phyloP scores from a whole-genome alignment of 371 early-diverging fungal species.

The Mortierella sp. region DNA sequence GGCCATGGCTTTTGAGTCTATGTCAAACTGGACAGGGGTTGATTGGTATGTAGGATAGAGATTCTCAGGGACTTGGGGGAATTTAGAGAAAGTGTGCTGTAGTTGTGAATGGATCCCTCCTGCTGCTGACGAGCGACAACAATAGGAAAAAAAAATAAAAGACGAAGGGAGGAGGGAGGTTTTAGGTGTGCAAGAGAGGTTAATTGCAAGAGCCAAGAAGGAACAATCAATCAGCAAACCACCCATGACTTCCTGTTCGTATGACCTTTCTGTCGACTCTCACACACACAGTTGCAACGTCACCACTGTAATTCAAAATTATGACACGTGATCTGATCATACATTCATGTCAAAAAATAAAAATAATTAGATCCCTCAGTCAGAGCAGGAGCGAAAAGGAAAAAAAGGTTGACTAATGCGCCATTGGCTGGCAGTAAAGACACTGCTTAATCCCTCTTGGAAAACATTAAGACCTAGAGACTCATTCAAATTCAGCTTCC shows the following conservation, averaged over 20 bases:
- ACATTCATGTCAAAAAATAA: background rate
- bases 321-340: background rate
- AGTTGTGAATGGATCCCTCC: background rate
- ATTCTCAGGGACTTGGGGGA: background rate
- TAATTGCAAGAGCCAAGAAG: background rate
- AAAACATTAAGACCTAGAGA: background rate
- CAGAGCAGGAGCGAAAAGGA: background rate
- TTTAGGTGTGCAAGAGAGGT: background rate
- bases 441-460: background rate
- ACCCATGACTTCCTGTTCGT: background rate
- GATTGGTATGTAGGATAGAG: background rate
- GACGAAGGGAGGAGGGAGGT: background rate
- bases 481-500: background rate
- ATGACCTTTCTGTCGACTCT: constrained; percentile 6
- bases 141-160: background rate
- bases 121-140: background rate
- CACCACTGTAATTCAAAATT: background rate
- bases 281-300: background rate
- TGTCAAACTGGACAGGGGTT: background rate
- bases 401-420: constrained; percentile 7
- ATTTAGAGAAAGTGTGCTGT: background rate
- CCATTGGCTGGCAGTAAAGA: constrained; percentile 22
- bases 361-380: background rate
- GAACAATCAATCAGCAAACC: background rate
- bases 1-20: constrained; percentile 53